Percentiles rank a stretch among this genome's conserved stretches.
These are phyloP conservation scores for Wickerhamomyces bovis DNA, from an alignment of 805 yeast genomes.

Conservation along the genomic window DNA sequence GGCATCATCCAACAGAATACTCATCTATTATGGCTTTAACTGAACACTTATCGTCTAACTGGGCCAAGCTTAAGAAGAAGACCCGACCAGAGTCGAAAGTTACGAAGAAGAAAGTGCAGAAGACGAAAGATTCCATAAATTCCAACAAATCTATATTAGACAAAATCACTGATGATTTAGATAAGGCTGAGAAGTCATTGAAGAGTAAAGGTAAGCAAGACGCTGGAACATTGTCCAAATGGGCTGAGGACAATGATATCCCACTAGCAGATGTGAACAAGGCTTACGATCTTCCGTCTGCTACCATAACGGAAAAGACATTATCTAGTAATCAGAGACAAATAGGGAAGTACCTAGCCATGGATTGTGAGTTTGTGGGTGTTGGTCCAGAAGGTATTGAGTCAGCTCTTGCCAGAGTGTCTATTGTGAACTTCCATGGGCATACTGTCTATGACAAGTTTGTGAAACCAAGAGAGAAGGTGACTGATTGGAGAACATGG, in stretches of 20 bases:
- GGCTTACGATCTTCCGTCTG: constrained; percentile 16
- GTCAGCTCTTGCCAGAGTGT: constrained; percentile 79
- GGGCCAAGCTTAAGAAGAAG: constrained; percentile 6
- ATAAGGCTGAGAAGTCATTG: constrained; percentile 1
- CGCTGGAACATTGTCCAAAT: constrained; percentile 7
- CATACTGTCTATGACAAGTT: constrained; percentile 62
- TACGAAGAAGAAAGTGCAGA: not conserved
- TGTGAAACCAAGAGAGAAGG: constrained; percentile 69
- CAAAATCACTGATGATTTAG: constrained; percentile 2
- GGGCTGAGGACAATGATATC: constrained; percentile 26
- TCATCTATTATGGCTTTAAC: constrained; percentile 3
- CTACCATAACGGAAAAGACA: constrained; percentile 4
- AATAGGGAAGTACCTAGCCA: constrained; percentile 69
- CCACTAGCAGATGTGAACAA: constrained; percentile 18
- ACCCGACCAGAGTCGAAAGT: not conserved
- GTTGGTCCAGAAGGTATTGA: constrained; percentile 67
- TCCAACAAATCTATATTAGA: constrained; percentile 5
- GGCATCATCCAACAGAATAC: not conserved
- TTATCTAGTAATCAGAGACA: constrained; percentile 31
- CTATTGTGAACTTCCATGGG: constrained; percentile 81
- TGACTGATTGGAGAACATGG: constrained; percentile 90
- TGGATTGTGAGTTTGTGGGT: constrained; percentile 95
- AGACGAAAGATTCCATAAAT: not conserved
- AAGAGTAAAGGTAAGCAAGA: not conserved
- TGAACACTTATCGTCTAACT: constrained; percentile 8